Evolutionary conservation across 1,284 basidiomycete species (phyloP), one percentile per base, ranked within the genome.

Genomic region (Mycena citricolor): DNA sequence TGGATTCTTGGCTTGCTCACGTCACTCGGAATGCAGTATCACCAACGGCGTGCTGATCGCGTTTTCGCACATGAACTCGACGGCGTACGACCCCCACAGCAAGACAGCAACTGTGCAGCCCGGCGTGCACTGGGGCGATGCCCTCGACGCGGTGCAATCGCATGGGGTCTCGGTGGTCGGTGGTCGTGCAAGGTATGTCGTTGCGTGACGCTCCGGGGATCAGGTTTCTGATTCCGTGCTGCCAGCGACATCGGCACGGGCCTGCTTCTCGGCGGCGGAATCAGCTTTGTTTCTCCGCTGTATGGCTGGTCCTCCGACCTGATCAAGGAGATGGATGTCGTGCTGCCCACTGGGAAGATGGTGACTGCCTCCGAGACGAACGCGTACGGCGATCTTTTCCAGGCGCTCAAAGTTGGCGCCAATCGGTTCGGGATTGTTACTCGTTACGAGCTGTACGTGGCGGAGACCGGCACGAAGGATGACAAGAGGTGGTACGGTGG

Each of bases 351-450:
- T 35, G 68, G 68, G 4, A 42, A 56, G 16, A 43, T 67, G 8
- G 63, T 71, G 3, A 70, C 68, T 21, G 67, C 64, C 7, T 69
- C 60, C 8, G 61, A 61, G 5, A 61, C 57, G 4, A 70, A 70
- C 39, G 33, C 61, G 40, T 66, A 67, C 39, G 51, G 61, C 3
- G 69, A 70, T 46, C 58, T 71, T n/a, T 68, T 70, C 57, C 58
- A 59, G 31, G 67, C 68, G 5, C 52, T 70, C 36, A 69, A 70
- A 50, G 68, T 68, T 4, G 68, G 68, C 8, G 68, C 57, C 5
- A 69, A 65, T 53, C 59, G 67, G n/a, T 69, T 69, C 44, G 68
- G 67, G 3, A 68, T 71, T 35, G 68, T 69, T 6, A 69, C 68
- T 10, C 53, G 66, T 16, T 69, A 67, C 36, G 62, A 64, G 30